Evolutionary conservation across 345 rosid genomes (phyloP).

Genomic region (Hibiscus syriacus): DNA sequence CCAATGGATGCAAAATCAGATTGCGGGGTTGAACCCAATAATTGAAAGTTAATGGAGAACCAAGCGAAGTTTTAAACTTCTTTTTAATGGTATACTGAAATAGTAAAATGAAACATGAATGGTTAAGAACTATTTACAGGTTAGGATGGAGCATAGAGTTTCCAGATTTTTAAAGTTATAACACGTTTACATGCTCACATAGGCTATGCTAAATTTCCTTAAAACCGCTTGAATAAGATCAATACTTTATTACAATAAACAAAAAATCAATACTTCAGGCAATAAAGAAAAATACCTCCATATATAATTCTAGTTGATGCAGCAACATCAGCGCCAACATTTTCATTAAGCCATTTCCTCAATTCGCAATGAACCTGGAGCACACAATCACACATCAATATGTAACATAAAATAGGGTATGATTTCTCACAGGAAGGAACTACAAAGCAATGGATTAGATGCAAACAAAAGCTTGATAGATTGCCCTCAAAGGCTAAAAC

Average conservation of each 20-base stretch:
- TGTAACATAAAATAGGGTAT: too few relatives aligned
- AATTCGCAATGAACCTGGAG: too few relatives aligned
- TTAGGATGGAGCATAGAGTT: neutral
- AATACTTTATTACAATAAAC: too few relatives aligned
- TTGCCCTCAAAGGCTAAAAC: neutral
- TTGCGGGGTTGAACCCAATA: neutral
- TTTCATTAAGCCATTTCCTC: too few relatives aligned
- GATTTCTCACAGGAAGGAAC: too few relatives aligned
- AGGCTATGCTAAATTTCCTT: neutral
- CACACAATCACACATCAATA: too few relatives aligned
- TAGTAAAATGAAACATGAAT: neutral
- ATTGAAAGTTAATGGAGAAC: neutral
- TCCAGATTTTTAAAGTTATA: neutral
- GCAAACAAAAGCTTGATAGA: neutral
- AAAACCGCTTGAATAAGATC: neutral
- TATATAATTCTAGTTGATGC: too few relatives aligned
- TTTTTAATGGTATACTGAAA: neutral
- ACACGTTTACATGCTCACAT: neutral
- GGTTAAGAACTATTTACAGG: neutral
- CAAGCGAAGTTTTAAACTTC: neutral
- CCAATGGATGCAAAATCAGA: neutral
- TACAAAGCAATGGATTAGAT: too few relatives aligned
- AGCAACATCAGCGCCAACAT: too few relatives aligned
- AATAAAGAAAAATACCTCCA: too few relatives aligned
- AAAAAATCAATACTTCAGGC: too few relatives aligned